phyloP scores from a whole-genome alignment of 2,329 filamentous ascomycete species.

The Talaromyces amestolkiae region DNA sequence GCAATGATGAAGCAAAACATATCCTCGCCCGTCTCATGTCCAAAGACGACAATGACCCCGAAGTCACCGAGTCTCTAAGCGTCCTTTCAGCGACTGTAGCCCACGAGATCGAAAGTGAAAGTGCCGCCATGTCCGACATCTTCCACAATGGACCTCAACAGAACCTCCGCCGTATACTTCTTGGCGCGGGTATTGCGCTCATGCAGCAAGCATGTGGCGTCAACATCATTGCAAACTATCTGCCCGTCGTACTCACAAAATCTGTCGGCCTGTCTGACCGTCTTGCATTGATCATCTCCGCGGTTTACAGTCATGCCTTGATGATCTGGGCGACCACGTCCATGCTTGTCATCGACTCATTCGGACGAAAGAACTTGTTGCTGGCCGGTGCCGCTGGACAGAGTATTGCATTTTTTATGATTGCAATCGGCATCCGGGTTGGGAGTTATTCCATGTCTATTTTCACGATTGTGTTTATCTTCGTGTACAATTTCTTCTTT shows the following conservation, averaged over 20 bases:
- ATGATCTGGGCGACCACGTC: neutral
- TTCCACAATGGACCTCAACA: constrained; percentile 43
- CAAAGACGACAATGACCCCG: neutral
- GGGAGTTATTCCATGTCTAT: neutral
- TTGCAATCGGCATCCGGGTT: neutral
- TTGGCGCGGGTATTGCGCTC: constrained; percentile 47
- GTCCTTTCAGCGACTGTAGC: constrained; percentile 33
- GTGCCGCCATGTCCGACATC: constrained; percentile 27
- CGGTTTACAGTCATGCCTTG: constrained; percentile 14
- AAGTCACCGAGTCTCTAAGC: constrained; percentile 11
- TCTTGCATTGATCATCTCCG: constrained; percentile 18
- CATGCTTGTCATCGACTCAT: neutral
- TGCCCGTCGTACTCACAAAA: constrained; percentile 20
- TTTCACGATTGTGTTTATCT: neutral
- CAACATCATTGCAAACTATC: constrained; percentile 21
- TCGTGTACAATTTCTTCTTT: neutral
- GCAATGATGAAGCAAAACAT: neutral
- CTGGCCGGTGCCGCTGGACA: neutral
- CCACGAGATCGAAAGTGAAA: constrained; percentile 34
- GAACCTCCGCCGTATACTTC: constrained; percentile 41
- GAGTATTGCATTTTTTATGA: neutral
- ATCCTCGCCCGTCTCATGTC: neutral
- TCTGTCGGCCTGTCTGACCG: constrained; percentile 26
- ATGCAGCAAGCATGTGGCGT: constrained; percentile 45
- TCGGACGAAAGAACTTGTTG: neutral